Evolutionary conservation across 192 early-diverging fungal genomes (phyloP), one percentile per base, ranked within the genome.

Genomic region (Backusella sp.): DNA sequence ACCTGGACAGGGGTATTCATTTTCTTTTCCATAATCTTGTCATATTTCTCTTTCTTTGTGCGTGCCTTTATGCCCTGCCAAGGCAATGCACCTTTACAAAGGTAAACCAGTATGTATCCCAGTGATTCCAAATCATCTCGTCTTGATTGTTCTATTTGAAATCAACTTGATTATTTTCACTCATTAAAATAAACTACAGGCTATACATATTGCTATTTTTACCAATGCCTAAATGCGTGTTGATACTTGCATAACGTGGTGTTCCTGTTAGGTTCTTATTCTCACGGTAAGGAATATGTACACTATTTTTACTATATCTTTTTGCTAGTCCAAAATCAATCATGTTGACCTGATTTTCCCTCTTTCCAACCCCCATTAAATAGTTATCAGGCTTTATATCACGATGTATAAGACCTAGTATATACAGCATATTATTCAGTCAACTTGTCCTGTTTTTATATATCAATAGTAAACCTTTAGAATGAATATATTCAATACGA

Each of bases 341-440:
- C 17, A 97, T 88, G 68, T 95, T 90, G 11, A 97, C 92, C 70
- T 94, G 90, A 76, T 96, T 93, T 66, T 90, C 89, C 67, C 91
- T 92, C 77, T 92, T 93, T 42, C 92, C 91, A 78, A 92, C 91
- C 67, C 95, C 95, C 91, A 97, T 94, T 70, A 96, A 74, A 79
- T 96, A 96, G 86, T 97, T 97, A 77, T 96, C 95, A 5, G 94
- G 94, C 77, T 96, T 95, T 74, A 95, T 95, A 77, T 94, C 94
- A 73, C 96, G 90, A 79, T 97, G 94, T 76, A 97, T 94, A 76
- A 96, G 94, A 78, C 94, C 93, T 83, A 46, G 1, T 1, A 30
- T 4, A 70, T 39, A 14, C 4, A 23, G 42, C 1, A 42, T 5
- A 39, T 4, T 12, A 49, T 49, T 49, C 46, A 49, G 15, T 23